Conservation (phyloP, 257 asterid genomes). For the Capsicum baccatum region DNA sequence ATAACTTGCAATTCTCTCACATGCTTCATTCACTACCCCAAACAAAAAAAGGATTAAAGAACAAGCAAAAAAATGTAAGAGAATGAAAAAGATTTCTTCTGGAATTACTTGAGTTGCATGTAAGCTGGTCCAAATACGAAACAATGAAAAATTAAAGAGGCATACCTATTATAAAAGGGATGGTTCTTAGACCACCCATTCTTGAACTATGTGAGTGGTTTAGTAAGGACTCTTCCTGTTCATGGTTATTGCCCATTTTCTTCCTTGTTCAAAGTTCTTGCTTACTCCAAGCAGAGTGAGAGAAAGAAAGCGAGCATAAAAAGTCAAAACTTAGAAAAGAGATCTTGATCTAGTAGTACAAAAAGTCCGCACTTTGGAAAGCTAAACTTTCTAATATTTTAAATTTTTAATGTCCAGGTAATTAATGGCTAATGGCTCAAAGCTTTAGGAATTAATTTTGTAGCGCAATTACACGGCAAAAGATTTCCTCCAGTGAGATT, state of each 20-base stretch:
- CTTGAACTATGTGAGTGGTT: not conserved
- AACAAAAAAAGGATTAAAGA: not conserved
- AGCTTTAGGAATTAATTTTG: too few species aligned
- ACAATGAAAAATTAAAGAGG: not conserved
- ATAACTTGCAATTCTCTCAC: constrained; percentile 34
- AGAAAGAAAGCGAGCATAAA: not conserved
- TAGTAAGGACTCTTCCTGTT: constrained; percentile 16
- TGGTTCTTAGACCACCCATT: constrained; percentile 32
- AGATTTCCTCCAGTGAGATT: too few species aligned
- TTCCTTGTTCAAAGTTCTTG: not conserved
- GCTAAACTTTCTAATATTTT: too few species aligned
- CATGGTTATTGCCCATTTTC: not conserved
- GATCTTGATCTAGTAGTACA: too few species aligned
- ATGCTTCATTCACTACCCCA: constrained; percentile 35
- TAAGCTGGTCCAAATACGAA: not conserved
- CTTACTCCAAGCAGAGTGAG: not conserved
- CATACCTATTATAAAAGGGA: constrained; percentile 34
- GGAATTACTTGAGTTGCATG: too few species aligned
- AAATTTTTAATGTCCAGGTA: too few species aligned
- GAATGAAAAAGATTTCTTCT: not conserved
- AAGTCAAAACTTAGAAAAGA: not conserved
- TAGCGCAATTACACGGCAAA: too few species aligned
- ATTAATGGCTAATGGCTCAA: too few species aligned
- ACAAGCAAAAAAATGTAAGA: not conserved
- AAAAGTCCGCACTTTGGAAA: too few species aligned